Base-by-base conservation (phyloP, 768 basidiomycete species). In the Lyophyllum atratum region DNA sequence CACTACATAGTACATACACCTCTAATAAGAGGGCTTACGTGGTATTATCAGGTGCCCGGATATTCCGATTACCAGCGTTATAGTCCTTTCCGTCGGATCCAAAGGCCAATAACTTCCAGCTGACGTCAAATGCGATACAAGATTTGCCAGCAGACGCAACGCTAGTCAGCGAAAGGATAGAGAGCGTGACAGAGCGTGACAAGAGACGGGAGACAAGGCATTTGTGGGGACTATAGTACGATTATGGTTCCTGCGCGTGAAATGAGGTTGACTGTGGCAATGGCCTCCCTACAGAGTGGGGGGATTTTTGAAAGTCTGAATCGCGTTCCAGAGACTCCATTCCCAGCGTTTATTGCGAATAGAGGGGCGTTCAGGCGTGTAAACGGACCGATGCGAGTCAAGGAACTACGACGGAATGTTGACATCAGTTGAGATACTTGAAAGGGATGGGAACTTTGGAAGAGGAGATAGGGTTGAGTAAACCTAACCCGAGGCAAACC, bases 41-140 rank as follows among this genome's bases (percentile, higher is more conserved):
- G n/a, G n/a, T n/a, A n/a, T 31, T 31, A 31, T 11, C 29, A 31
- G 29, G 11, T 11, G 29, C 5, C 29, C 29, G 11, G 5, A 81
- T 77, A 63, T 80, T 77, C 64, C 86, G 84, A 3, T 83, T 75
- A 11, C 93, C 92, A 49, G 90, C 86, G 63, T 83, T 85, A 76
- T 89, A 95, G 71, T 97, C 95, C 66, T 90, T 88, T 56, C 85
- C 87, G 54, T 87, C 83, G 58, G 92, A 83, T 54, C 90, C 92
- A 68, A 98, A 92, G n/a, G 88, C 91, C 51, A 92, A 84, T 49
- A 98, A 81, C 70, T 95, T 93, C 85, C 88, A 93, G 64, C 73
- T 76, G 43, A 78, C 65, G 67, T 96, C 94, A 67, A 95, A 95
- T 19, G 87, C 82, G 33, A 93, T 77, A 68, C 93, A 96, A 10